Percentiles rank a stretch among this genome's conserved stretches.
Conservation (phyloP, 768 basidiomycete genomes). For the Hericium alpestre region DNA sequence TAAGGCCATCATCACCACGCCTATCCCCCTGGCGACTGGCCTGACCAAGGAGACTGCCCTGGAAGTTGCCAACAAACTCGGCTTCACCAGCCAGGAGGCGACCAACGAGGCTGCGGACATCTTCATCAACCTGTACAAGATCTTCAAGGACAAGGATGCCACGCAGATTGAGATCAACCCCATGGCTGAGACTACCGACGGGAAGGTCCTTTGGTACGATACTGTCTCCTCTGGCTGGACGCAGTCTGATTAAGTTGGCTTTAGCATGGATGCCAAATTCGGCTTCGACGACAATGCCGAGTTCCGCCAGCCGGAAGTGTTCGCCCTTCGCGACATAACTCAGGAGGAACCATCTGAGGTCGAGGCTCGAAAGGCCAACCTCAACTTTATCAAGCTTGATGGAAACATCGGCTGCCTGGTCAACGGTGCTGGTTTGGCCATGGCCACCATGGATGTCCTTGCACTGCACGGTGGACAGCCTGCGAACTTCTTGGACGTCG, state of each 20-base stretch:
- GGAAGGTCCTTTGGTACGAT: constrained; percentile 80
- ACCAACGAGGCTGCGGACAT: constrained; percentile 84
- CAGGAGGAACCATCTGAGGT: constrained; percentile 98
- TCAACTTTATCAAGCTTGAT: constrained; percentile 99
- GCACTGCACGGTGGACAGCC: constrained; percentile 92
- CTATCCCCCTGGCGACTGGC: constrained; percentile 77
- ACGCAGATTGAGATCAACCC: constrained; percentile 99
- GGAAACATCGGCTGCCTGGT: constrained; percentile 95
- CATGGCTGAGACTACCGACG: constrained; percentile 84
- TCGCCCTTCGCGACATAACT: constrained; percentile 78
- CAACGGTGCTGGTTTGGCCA: constrained; percentile 96
- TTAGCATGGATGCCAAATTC: constrained; percentile 98
- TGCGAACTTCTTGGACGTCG: constrained; percentile 97
- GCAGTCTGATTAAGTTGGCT: not conserved
- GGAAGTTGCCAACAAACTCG: constrained; percentile 78
- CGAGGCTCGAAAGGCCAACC: constrained; percentile 88
- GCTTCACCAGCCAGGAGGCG: constrained; percentile 64
- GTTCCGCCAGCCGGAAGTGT: constrained; percentile 90
- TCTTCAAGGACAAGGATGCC: constrained; percentile 98
- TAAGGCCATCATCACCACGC: constrained; percentile 87
- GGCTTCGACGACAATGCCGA: constrained; percentile 99
- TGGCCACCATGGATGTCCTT: constrained; percentile 99
- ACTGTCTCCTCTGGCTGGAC: not conserved
- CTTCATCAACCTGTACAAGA: constrained; percentile 87
- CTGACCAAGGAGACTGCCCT: constrained; percentile 64